Percentiles rank a stretch among this genome's conserved stretches.
phyloP scores from a whole-genome alignment of 441 rosid genomes.

The Pelargonium myrrhifolium region DNA sequence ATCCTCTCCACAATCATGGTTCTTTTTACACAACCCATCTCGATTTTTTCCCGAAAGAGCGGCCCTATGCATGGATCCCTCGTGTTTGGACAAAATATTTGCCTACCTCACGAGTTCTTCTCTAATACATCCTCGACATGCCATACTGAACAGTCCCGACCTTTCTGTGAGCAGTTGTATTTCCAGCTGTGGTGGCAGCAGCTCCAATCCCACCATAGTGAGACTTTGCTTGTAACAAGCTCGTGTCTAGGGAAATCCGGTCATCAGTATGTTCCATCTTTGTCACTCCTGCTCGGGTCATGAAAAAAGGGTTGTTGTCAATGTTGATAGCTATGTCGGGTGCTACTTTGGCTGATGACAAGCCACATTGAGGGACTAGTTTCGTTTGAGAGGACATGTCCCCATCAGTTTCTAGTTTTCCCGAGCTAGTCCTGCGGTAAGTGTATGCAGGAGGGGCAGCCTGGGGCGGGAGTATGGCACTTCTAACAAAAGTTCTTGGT shows the following conservation, averaged over 20 bases:
- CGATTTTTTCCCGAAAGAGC: too few species aligned
- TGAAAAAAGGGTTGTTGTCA: constrained; percentile 67
- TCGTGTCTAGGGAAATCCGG: constrained; percentile 48
- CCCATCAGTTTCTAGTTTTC: constrained; percentile 54
- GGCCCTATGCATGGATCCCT: too few species aligned
- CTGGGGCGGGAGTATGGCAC: constrained; percentile 39
- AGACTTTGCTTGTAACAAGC: constrained; percentile 48
- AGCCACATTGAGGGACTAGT: constrained; percentile 45
- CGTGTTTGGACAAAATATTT: too few species aligned
- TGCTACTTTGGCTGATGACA: constrained; percentile 39
- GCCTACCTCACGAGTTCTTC: not conserved
- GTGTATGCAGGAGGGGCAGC: constrained; percentile 32
- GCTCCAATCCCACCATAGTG: constrained; percentile 50
- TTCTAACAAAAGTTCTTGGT: constrained; percentile 51
- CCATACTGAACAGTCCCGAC: constrained; percentile 65
- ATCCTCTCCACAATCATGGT: too few species aligned
- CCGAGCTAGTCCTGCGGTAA: constrained; percentile 34
- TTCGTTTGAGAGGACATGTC: constrained; percentile 38
- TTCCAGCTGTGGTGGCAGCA: constrained; percentile 29
- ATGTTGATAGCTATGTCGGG: constrained; percentile 73
- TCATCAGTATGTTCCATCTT: constrained; percentile 50
- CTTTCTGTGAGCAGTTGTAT: constrained; percentile 48
- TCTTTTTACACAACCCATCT: too few species aligned
- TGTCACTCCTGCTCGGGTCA: constrained; percentile 52
- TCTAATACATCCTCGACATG: constrained; percentile 58